Evolutionary conservation across 192 early-diverging fungal species (phyloP), one percentile per base, ranked within the genome.

Genomic region (Obelidium mucronatum): DNA sequence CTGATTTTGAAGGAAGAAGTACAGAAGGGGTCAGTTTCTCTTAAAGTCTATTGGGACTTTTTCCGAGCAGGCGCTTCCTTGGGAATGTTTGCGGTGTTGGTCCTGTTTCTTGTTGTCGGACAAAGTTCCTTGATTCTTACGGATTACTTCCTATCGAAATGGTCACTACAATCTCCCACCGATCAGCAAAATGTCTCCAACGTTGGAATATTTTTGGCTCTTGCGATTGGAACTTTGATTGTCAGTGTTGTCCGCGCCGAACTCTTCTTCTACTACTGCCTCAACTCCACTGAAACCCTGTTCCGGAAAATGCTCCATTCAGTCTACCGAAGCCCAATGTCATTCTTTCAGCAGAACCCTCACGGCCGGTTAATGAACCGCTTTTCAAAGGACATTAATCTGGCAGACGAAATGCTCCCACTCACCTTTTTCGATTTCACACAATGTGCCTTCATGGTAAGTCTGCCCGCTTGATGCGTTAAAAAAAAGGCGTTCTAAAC

Each of bases 331-430:
- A 89, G 91, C 2, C 91, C 92, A 11, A 85, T 92, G 72, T 82
- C 81, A 8, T 95, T 94, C 80, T 93, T 91, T 75, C 84, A 81
- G 44, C 84, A 82, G n/a, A 92, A 92, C 1, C 91, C 91, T 24
- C 37, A 87, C 3, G 91, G 91, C 28, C 84, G 89, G 36, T 89
- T 93, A 62, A 77, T 93, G 48, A 85, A 85, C 74, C 81, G 84
- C 15, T 80, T 83, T 13, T 82, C 83, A 0, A 80, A 88, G 33
- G 89, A 92, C 66, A 86, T 92, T 66, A 82, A 83, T 54, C 82
- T 86, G 51, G 73, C 89, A 2, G 94, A 95, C 68, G 88, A 91
- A 54, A 35, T 88, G 42, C 54, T 76, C 19, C 85, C 85, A 0
- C 75, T 52, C 54, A 86, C 81, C 1, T 70, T 82, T 24, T 86